These are phyloP conservation scores for Polytrichum formosum DNA, from an alignment of 225 moss, liverwort and hornwort species.

Conservation along the genomic window DNA sequence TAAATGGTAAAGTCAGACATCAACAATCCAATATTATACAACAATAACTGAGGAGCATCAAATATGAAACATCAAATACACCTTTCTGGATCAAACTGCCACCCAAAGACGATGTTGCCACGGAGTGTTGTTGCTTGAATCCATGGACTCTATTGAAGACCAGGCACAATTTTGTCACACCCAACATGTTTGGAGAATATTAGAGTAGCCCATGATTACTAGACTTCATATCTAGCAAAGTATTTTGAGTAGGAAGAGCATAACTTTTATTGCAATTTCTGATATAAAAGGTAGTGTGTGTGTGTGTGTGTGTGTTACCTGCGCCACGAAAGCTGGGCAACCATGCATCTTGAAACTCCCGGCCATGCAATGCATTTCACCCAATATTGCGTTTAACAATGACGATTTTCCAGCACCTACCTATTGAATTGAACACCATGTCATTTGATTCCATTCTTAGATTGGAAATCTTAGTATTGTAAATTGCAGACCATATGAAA, in stretches of 20 bases:
- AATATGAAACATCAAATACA: background rate
- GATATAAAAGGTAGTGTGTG: too few species aligned
- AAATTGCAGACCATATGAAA: too few species aligned
- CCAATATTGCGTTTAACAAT: conserved; percentile 48
- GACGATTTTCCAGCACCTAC: conserved; percentile 57
- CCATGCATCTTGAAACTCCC: conserved; percentile 42
- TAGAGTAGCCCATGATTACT: too few species aligned
- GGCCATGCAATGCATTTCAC: conserved; percentile 54
- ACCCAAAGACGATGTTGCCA: conserved; percentile 56
- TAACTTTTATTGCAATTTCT: too few species aligned
- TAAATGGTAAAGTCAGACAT: too few species aligned
- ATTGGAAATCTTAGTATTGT: too few species aligned
- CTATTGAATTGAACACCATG: conserved; percentile 2
- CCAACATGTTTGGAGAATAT: background rate
- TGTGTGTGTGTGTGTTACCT: conserved; percentile 13
- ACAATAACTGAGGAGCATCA: too few species aligned
- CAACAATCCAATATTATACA: too few species aligned
- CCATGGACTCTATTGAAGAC: conserved; percentile 45
- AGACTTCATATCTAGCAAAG: too few species aligned
- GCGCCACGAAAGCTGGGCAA: conserved; percentile 51
- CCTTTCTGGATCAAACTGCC: conserved; percentile 42
- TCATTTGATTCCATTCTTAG: too few species aligned
- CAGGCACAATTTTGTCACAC: background rate
- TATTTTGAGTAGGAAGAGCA: too few species aligned
- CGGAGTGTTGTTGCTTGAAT: conserved; percentile 58